Base-by-base conservation (phyloP, 495 filamentous ascomycete species). In the Letharia lupina region DNA sequence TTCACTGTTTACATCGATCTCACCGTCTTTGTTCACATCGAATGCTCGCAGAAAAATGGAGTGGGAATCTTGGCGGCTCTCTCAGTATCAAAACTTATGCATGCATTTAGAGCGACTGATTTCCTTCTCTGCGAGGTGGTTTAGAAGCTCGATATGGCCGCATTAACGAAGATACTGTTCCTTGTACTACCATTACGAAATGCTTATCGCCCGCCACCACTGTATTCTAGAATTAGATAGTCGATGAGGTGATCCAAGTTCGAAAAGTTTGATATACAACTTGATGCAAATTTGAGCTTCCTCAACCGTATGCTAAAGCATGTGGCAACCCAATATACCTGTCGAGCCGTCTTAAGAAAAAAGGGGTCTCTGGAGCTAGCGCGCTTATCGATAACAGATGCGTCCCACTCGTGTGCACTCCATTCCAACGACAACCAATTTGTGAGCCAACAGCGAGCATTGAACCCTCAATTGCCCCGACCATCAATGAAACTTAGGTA, bases 141-240 rank as follows among this genome's bases (percentile, higher is more conserved):
- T 54, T 62, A 70, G 66, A 61, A 61, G 62, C 63, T 68, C 44
- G 48, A 68, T 65, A 20, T 68, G 65, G 65, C 66, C 44, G 44
- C 58, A 61, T 45, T 39, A 59, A 68, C 62, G 39, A 60, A 50
- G 61, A 65, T 45, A 60, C 35, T 54, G 48, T 65, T 64, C 62
- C 44, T 60, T 68, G 66, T 68, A 68, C 58, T 62, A 68, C 41
- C 64, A 67, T 48, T 60, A 66, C 54, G 67, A 62, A 66, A 62
- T 67, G 37, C 41, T 68, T 59, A 58, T 65, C 67, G 31, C 3
- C 31, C 52, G 37, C 62, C 31, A 44, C 50, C 40, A 42, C 40
- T 69, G 67, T 69, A 69, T 69, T 66, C 9, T 69, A 69, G 48
- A 48, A 28, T 44, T 18, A 50, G 35, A 63, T 57, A 61, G 56